phyloP scores from a whole-genome alignment of 768 basidiomycete genomes.

The Pleurotus eryngii region DNA sequence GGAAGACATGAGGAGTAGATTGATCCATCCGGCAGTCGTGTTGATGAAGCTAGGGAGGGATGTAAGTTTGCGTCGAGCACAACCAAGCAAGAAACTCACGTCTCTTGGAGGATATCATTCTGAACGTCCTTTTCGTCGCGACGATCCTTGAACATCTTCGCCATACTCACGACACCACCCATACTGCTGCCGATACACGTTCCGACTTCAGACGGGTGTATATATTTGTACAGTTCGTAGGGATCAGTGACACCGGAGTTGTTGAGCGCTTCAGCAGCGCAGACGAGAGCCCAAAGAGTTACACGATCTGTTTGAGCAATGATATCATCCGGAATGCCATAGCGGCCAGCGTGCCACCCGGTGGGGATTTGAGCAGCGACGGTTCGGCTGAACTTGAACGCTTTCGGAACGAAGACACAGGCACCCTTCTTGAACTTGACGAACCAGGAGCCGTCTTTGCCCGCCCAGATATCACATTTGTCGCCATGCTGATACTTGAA shows the following conservation, averaged over 20 bases:
- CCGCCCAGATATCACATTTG: conserved; percentile 93
- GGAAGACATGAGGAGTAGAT: conserved; percentile 90
- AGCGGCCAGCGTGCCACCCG: conserved; percentile 95
- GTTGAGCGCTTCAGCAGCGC: conserved; percentile 92
- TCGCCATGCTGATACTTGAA: conserved; percentile 97
- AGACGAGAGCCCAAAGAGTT: conserved; percentile 92
- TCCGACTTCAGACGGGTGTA: conserved; percentile 96
- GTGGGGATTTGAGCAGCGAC: conserved; percentile 97
- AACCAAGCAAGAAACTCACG: conserved; percentile 49
- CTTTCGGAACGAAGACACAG: conserved; percentile 88
- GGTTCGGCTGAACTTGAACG: conserved; percentile 89
- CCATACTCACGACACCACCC: conserved; percentile 90
- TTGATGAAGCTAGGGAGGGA: conserved; percentile 81
- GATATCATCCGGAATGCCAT: conserved; percentile 96
- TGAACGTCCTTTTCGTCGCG: conserved; percentile 98
- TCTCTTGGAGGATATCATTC: conserved; percentile 97
- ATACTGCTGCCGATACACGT: conserved; percentile 94
- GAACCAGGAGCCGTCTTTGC: conserved; percentile 91
- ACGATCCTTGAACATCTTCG: conserved; percentile 98
- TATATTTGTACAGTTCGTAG: conserved; percentile 94
- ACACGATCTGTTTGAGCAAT: conserved; percentile 90
- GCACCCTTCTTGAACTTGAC: conserved; percentile 99
- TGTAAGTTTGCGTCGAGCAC: conserved; percentile 8
- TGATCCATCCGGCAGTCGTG: conserved; percentile 98
- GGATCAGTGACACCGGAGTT: conserved; percentile 97